Evolutionary conservation across 768 basidiomycete species (phyloP).

Genomic region (Pleurotus eryngii): DNA sequence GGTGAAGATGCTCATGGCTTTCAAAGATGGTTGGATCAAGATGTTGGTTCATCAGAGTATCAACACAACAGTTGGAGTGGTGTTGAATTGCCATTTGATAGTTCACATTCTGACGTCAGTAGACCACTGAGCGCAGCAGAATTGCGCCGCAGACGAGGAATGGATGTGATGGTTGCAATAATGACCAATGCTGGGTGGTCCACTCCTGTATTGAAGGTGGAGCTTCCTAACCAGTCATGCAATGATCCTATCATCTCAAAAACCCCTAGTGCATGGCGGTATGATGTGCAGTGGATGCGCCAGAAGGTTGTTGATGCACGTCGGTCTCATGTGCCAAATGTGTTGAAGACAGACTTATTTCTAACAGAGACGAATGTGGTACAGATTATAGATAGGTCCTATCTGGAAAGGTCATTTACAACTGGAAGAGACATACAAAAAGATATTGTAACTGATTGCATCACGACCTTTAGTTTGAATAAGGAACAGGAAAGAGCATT

Average conservation of each 20-base stretch:
- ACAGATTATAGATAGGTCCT: slow-evolving; percentile 21
- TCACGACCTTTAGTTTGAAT: slow-evolving; percentile 18
- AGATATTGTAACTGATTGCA: neutral
- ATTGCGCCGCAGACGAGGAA: neutral
- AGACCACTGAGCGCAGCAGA: too few relatives aligned
- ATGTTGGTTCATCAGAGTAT: too few relatives aligned
- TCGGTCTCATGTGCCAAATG: too few relatives aligned
- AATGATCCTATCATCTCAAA: neutral
- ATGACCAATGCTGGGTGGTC: neutral
- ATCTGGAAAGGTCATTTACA: slow-evolving; percentile 14
- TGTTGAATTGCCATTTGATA: too few relatives aligned
- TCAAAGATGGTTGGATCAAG: too few relatives aligned
- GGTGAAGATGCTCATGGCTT: too few relatives aligned
- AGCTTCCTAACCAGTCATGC: neutral
- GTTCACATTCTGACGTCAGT: too few relatives aligned
- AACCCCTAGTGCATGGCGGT: neutral
- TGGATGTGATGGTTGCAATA: neutral
- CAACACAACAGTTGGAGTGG: too few relatives aligned
- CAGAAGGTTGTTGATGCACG: neutral
- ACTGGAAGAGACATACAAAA: neutral
- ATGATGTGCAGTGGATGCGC: slow-evolving; percentile 8
- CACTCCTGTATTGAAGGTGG: neutral
- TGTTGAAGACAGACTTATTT: too few relatives aligned
- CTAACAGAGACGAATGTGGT: neutral
- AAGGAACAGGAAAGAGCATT: slow-evolving; percentile 29